phyloP scores from a whole-genome alignment of 106 monocot species.

The Hemerocallis citrina region DNA sequence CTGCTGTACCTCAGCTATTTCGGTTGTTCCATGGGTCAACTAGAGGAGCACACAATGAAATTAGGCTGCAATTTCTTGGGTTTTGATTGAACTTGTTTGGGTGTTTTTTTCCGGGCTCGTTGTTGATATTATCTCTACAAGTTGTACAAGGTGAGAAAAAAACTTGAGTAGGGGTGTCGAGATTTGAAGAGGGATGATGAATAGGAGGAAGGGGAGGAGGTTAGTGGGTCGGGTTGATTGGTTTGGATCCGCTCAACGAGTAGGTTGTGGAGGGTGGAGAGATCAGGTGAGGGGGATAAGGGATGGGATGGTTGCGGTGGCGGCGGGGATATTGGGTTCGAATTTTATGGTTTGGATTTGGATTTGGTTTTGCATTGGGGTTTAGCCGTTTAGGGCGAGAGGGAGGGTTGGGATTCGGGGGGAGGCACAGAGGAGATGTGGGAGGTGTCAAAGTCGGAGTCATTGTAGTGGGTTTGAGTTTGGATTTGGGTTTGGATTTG shows the following conservation, averaged over 20 bases:
- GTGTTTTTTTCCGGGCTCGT: background rate
- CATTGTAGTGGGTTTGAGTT: conserved; percentile 7
- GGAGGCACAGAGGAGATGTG: conserved; percentile 44
- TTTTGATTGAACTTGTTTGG: conserved; percentile 9
- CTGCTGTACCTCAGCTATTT: conserved; percentile 18
- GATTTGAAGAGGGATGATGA: conserved; percentile 49
- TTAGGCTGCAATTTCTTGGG: conserved; percentile 18
- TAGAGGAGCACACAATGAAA: conserved; percentile 11
- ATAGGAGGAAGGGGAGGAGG: conserved; percentile 29
- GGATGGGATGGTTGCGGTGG: background rate
- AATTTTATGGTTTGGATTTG: conserved; percentile 2
- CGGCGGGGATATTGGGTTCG: conserved; percentile 7
- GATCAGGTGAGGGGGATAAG: conserved; percentile 18
- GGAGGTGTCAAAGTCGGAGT: conserved; percentile 65
- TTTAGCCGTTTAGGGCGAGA: conserved; percentile 4
- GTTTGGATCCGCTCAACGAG: conserved; percentile 17
- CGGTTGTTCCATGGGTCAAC: conserved; percentile 13
- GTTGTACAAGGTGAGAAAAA: conserved; percentile 25
- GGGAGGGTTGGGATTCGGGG: background rate
- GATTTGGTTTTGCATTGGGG: conserved; percentile 23
- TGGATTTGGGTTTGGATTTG: no score
- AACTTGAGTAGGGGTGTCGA: conserved; percentile 34
- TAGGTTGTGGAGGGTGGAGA: conserved; percentile 30
- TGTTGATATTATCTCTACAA: conserved; percentile 3
- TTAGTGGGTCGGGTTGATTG: background rate